phyloP scores from a whole-genome alignment of 306 rosid genomes.

The Betula pendula region DNA sequence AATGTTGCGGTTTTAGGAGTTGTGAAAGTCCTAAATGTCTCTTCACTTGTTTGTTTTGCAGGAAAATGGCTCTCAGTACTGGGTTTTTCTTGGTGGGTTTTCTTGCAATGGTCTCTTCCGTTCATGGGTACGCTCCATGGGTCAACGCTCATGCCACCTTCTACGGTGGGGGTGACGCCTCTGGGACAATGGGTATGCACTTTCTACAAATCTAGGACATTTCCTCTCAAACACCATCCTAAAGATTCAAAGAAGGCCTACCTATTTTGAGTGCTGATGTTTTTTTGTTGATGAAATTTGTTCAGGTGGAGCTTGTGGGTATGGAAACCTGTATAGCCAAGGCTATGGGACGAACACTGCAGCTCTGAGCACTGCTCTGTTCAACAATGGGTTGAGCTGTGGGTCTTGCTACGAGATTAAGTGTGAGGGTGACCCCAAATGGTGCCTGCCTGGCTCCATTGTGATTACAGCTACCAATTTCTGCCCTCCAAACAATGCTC shows the following conservation, averaged over 20 bases:
- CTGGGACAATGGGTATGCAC: constrained; percentile 96
- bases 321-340: constrained; percentile 96
- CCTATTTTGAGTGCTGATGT: constrained; percentile 17
- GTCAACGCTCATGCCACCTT: constrained; percentile 85
- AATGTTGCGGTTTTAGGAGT: neutral
- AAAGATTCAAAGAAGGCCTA: no score
- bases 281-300: neutral
- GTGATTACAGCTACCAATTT: constrained; percentile 94
- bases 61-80: constrained; percentile 69
- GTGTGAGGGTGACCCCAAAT: constrained; percentile 62
- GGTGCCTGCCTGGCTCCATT: constrained; percentile 94
- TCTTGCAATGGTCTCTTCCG: constrained; percentile 56
- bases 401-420: constrained; percentile 85
- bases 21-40: constrained; percentile 18
- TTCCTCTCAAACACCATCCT: no score
- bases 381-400: constrained; percentile 91
- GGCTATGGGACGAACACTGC: constrained; percentile 99
- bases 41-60: constrained; percentile 34
- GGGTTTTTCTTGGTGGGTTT: constrained; percentile 42
- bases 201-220: neutral
- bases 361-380: constrained; percentile 90
- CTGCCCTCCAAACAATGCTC: constrained; percentile 94
- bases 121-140: constrained; percentile 68
- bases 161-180: constrained; percentile 96
- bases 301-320: constrained; percentile 98